Conservation (phyloP, 176 grass and related monocot species). For the Musa schizocarpa region DNA sequence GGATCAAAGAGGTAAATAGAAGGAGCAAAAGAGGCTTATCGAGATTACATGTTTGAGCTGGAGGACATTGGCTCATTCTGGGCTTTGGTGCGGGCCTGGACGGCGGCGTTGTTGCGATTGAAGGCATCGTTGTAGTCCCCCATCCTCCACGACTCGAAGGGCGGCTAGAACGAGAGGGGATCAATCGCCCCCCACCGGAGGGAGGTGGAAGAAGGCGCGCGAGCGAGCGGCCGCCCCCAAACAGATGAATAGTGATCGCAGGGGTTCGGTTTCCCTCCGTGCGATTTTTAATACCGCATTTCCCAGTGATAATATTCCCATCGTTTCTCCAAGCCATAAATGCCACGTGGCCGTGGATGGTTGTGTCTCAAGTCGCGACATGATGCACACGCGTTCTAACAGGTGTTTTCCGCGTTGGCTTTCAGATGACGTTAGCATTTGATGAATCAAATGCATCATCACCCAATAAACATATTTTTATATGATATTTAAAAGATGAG, state of each 20-base stretch:
- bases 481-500: no score
- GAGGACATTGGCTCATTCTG: conserved; percentile 71
- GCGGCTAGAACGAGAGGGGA: background rate
- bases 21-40: conserved; percentile 6
- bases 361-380: no score
- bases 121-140: conserved; percentile 63
- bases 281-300: background rate
- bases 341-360: no score
- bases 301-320: no score
- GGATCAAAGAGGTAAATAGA: background rate
- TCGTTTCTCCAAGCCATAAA: no score
- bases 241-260: background rate
- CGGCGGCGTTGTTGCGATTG: conserved; percentile 56
- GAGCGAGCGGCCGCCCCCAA: background rate
- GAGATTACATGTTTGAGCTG: conserved; percentile 66
- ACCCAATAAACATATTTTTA: no score
- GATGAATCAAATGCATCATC: no score
- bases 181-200: background rate
- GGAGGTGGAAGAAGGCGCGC: background rate
- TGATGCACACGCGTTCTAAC: no score
- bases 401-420: no score
- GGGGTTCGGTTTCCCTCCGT: background rate
- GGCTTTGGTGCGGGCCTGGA: conserved; percentile 61
- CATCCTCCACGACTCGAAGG: conserved; percentile 25
- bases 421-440: no score